phyloP scores from a whole-genome alignment of 2,329 filamentous ascomycete genomes.

The Trichoderma pleuroti region DNA sequence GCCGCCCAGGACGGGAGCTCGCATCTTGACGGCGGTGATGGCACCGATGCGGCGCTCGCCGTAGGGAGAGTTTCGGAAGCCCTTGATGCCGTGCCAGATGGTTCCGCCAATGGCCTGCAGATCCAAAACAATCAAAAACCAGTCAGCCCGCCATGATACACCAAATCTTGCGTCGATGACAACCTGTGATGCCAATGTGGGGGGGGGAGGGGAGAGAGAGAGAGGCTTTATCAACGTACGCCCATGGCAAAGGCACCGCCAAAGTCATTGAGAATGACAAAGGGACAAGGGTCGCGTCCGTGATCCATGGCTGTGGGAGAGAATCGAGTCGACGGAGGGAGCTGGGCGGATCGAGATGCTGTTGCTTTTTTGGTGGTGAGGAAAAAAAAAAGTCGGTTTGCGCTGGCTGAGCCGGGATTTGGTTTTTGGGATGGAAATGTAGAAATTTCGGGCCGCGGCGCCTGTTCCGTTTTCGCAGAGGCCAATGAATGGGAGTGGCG shows the following conservation, averaged over 20 bases:
- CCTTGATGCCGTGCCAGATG: constrained; percentile 97
- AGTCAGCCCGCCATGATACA: neutral
- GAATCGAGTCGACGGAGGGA: neutral
- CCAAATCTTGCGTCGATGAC: neutral
- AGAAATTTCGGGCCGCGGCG: constrained; percentile 12
- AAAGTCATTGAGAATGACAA: constrained; percentile 95
- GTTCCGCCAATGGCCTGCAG: constrained; percentile 68
- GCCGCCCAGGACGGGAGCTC: constrained; percentile 90
- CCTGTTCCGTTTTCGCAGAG: constrained; percentile 15
- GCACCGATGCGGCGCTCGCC: constrained; percentile 95
- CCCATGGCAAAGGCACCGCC: constrained; percentile 97
- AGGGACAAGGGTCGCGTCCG: constrained; percentile 93
- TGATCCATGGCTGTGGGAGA: constrained; percentile 58
- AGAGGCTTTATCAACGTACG: constrained; percentile 50
- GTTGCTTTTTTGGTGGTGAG: neutral
- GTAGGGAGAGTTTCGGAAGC: constrained; percentile 83
- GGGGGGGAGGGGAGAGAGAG: neutral
- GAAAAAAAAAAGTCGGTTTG: neutral
- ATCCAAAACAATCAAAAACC: neutral
- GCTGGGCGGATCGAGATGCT: neutral
- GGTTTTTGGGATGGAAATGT: neutral
- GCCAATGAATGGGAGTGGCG: neutral
- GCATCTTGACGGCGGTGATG: constrained; percentile 94
- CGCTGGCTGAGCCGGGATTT: neutral
- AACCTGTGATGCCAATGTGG: neutral